Conservation (phyloP, 371 early-diverging fungal species). For the Mucor indicus region DNA sequence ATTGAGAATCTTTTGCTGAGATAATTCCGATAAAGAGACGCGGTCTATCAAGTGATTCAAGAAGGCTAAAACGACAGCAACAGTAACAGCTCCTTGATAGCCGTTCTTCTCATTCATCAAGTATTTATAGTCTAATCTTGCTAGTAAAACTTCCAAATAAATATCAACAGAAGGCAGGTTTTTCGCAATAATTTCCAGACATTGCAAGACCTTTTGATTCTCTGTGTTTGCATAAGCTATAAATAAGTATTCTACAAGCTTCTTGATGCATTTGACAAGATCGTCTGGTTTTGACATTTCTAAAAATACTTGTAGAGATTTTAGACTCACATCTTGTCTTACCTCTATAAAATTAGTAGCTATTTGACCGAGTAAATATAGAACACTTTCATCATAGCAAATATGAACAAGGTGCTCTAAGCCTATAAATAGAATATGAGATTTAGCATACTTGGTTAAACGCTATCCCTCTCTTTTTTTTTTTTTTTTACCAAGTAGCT, state of each 20-base stretch:
- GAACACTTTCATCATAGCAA: constrained; percentile 19
- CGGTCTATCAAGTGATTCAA: not conserved
- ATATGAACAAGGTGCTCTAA: constrained; percentile 30
- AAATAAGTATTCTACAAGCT: constrained; percentile 6
- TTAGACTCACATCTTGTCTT: constrained; percentile 14
- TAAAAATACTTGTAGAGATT: constrained; percentile 15
- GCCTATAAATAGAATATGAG: constrained; percentile 4
- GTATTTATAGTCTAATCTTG: constrained; percentile 2
- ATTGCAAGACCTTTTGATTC: not conserved
- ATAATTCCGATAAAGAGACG: not conserved
- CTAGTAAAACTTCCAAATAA: constrained; percentile 13
- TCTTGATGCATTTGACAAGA: constrained; percentile 13
- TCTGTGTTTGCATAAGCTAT: constrained; percentile 2
- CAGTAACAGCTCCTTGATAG: not conserved
- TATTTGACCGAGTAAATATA: constrained; percentile 13
- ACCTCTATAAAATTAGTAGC: constrained; percentile 19
- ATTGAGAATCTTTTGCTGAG: not conserved
- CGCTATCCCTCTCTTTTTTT: too few relatives aligned
- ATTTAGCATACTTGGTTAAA: too few relatives aligned
- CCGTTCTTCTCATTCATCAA: constrained; percentile 12
- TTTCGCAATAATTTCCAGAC: not conserved
- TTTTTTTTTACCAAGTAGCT: constrained; percentile 8
- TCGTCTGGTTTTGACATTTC: constrained; percentile 12
- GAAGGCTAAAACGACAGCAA: constrained; percentile 3
- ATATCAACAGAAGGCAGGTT: constrained; percentile 11